These are phyloP conservation scores for Pseudogymnoascus sp. DNA, from an alignment of 2,329 filamentous ascomycete genomes.

Conservation along the genomic window DNA sequence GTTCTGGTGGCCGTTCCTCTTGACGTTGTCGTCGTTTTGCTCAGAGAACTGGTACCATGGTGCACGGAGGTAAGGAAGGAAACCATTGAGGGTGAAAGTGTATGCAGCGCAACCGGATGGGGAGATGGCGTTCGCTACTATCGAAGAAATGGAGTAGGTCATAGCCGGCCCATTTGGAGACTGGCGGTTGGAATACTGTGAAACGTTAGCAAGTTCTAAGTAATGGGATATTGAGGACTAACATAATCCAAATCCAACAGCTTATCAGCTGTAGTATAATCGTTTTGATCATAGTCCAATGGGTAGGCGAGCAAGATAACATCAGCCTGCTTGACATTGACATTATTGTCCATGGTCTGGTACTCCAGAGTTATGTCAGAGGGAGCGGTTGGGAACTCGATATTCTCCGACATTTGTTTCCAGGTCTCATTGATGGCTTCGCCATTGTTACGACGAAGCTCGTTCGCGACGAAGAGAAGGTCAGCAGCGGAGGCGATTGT, in stretches of 20 bases:
- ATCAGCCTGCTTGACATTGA: conserved; percentile 64
- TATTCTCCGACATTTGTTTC: conserved; percentile 47
- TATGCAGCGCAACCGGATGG: conserved; percentile 61
- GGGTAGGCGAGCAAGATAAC: conserved; percentile 61
- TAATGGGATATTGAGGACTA: conserved; percentile 17
- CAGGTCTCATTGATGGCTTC: conserved; percentile 47
- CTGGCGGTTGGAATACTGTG: conserved; percentile 58
- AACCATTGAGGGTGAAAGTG: conserved; percentile 59
- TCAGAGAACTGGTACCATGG: conserved; percentile 68
- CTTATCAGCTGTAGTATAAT: conserved; percentile 42
- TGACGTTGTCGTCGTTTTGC: conserved; percentile 55
- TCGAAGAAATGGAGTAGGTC: conserved; percentile 65
- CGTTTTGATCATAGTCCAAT: conserved; percentile 51
- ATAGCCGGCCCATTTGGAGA: conserved; percentile 63
- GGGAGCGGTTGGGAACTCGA: conserved; percentile 46
- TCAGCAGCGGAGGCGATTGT: conserved; percentile 43
- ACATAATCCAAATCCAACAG: conserved; percentile 53
- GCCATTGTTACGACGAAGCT: conserved; percentile 18
- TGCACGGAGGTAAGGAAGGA: conserved; percentile 55
- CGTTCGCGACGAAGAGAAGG: conserved; percentile 41
- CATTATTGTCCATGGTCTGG: conserved; percentile 57
- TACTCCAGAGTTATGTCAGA: conserved; percentile 59
- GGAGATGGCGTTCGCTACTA: conserved; percentile 58
- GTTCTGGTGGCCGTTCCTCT: conserved; percentile 53
- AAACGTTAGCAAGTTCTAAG: conserved; percentile 15